Percentiles rank a stretch among this genome's conserved stretches.
Conservation (phyloP, 1,284 basidiomycete genomes). For the Leccinum ponderosum region DNA sequence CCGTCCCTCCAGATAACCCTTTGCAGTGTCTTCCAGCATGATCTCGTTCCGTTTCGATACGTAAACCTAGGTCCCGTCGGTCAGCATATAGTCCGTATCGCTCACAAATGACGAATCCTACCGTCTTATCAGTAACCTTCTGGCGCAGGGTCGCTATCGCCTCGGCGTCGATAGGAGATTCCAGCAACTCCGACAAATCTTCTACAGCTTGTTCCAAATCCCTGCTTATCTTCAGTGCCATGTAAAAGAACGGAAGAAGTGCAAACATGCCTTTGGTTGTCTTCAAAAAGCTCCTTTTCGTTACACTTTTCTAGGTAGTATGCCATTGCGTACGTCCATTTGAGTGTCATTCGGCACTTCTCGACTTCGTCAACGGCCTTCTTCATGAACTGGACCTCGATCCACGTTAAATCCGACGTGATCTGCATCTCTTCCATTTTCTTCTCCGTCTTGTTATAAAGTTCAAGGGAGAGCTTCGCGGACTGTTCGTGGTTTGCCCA, state of each 20-base stretch:
- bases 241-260: neutral
- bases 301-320: conserved; percentile 91
- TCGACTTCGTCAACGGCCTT: conserved; percentile 93
- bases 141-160: conserved; percentile 82
- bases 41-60: conserved; percentile 96
- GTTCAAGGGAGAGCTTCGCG: conserved; percentile 90
- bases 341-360: conserved; percentile 92
- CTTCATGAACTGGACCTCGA: conserved; percentile 98
- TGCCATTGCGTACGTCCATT: conserved; percentile 99
- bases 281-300: conserved; percentile 95
- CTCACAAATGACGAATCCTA: conserved; percentile 39
- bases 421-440: conserved; percentile 99
- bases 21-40: conserved; percentile 90
- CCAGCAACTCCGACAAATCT: conserved; percentile 89
- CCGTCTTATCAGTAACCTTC: conserved; percentile 93
- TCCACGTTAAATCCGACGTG: conserved; percentile 91
- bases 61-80: conserved; percentile 63
- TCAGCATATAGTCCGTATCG: neutral
- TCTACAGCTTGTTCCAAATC: conserved; percentile 96
- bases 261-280: conserved; percentile 80
- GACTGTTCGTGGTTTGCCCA: conserved; percentile 99
- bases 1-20: conserved; percentile 86
- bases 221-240: conserved; percentile 40
- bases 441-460: conserved; percentile 95
- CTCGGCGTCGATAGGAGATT: conserved; percentile 87